These are phyloP conservation scores for Apiospora sp. DNA, from an alignment of 2,329 filamentous ascomycete genomes.

Conservation along the genomic window DNA sequence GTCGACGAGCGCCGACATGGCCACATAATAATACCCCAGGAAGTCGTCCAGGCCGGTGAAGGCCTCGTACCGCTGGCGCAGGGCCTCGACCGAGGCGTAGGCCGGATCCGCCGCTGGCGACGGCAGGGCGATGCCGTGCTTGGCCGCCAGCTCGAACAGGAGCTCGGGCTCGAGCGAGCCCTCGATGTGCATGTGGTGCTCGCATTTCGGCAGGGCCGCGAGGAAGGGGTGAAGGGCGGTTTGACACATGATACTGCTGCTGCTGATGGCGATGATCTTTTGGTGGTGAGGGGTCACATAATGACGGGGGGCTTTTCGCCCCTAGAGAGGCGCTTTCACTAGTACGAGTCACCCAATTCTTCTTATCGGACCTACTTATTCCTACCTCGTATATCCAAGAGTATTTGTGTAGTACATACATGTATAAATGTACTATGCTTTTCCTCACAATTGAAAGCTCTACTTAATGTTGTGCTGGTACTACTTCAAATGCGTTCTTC, in stretches of 20 bases:
- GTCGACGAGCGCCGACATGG: constrained; percentile 22
- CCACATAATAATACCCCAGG: constrained; percentile 57
- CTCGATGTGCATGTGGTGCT: constrained; percentile 57
- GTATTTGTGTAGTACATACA: background rate
- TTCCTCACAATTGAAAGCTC: background rate
- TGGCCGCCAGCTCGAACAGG: constrained; percentile 66
- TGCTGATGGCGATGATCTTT: background rate
- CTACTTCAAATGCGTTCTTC: background rate
- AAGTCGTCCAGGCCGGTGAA: constrained; percentile 81
- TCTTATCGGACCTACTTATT: constrained; percentile 2
- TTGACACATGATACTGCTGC: constrained; percentile 58
- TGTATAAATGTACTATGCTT: background rate
- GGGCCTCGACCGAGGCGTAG: constrained; percentile 67
- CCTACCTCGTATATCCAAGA: background rate
- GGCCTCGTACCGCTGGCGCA: constrained; percentile 68
- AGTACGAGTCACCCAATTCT: constrained; percentile 11
- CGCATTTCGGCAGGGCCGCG: constrained; percentile 60
- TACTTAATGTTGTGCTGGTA: background rate
- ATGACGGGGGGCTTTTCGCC: background rate
- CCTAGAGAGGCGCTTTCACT: background rate
- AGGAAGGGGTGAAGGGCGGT: constrained; percentile 66
- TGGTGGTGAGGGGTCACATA: background rate
- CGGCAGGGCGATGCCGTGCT: constrained; percentile 70
- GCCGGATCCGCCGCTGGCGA: constrained; percentile 60
- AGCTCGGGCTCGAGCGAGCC: constrained; percentile 51